Evolutionary conservation across 2,329 filamentous ascomycete genomes (phyloP), one percentile per base, ranked within the genome.

Genomic region (Lojkania enalia): DNA sequence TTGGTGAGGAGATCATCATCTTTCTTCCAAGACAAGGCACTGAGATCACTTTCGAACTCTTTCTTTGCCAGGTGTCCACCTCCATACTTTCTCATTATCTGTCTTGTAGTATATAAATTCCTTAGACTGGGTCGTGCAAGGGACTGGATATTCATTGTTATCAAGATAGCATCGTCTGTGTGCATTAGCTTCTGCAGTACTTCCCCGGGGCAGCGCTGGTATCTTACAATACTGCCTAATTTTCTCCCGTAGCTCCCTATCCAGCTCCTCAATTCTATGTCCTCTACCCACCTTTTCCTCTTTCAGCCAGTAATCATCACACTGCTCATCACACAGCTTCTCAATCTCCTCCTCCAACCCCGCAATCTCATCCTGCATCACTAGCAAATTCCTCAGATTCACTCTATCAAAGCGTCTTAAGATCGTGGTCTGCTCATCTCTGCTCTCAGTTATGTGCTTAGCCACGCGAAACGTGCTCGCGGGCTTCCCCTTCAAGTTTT

Each of bases 221-320:
- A n/a, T 45, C 46, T 36, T 23, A 49, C 46, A 42, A 29, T 49
- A 49, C 42, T 49, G 42, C 30, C 32, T 31, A 21, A 49, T 21
- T 29, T 14, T 36, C 2, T 20, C 29, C 16, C 42, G 27, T 25
- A 49, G 15, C 35, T 41, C 37, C 25, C 36, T 35, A 29, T 40
- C 31, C 19, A 45, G 16, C 20, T 29, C 27, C 9, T 33, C 30
- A 9, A 33, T 16, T 7, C 7, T 16, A 27, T 9, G 23, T n/a
- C n/a, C 23, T 27, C n/a, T n/a, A 20, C 25, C 19, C 35, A 15
- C 18, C 11, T n/a, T 12, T 15, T 31, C 41, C 20, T 38, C 31
- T 11, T 23, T 15, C 3, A 39, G 16, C 30, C 30, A 9, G 30
- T 7, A 7, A 32, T 19, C 29, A 4, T 20, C 25, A 14, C 18